These are phyloP conservation scores for Lathyrus aphaca DNA, from an alignment of 306 rosid genomes.

Conservation along the genomic window DNA sequence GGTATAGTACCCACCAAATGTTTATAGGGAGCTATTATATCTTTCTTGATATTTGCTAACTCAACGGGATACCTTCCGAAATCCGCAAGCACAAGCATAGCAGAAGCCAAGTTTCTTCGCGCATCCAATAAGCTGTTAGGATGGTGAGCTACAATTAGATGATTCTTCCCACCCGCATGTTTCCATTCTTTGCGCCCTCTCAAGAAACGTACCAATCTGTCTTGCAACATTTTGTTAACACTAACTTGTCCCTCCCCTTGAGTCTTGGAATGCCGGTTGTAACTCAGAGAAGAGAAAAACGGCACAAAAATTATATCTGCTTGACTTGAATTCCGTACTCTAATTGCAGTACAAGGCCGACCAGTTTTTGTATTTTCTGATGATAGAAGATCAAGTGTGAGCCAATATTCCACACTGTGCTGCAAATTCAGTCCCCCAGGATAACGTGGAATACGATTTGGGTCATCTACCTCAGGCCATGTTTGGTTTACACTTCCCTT, in stretches of 20 bases:
- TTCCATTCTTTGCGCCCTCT: constrained; percentile 65
- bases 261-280: constrained; percentile 81
- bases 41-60: constrained; percentile 82
- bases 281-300: constrained; percentile 87
- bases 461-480: constrained; percentile 72
- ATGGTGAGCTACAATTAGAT: constrained; percentile 85
- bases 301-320: constrained; percentile 92
- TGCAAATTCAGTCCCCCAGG: constrained; percentile 96
- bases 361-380: constrained; percentile 46
- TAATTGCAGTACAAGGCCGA: constrained; percentile 62
- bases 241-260: constrained; percentile 64
- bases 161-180: constrained; percentile 75
- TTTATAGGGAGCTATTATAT: constrained; percentile 86
- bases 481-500: constrained; percentile 70
- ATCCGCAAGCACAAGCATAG: constrained; percentile 93
- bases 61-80: constrained; percentile 88
- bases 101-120: constrained; percentile 74
- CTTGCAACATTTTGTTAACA: constrained; percentile 69
- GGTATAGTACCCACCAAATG: constrained; percentile 68
- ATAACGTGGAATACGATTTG: constrained; percentile 56
- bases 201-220: constrained; percentile 68
- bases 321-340: constrained; percentile 77
- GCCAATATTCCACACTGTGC: constrained; percentile 93
- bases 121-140: constrained; percentile 91
- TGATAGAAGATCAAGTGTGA: constrained; percentile 86